phyloP scores from a whole-genome alignment of 2,329 filamentous ascomycete species.

The Diaporthe sp. region DNA sequence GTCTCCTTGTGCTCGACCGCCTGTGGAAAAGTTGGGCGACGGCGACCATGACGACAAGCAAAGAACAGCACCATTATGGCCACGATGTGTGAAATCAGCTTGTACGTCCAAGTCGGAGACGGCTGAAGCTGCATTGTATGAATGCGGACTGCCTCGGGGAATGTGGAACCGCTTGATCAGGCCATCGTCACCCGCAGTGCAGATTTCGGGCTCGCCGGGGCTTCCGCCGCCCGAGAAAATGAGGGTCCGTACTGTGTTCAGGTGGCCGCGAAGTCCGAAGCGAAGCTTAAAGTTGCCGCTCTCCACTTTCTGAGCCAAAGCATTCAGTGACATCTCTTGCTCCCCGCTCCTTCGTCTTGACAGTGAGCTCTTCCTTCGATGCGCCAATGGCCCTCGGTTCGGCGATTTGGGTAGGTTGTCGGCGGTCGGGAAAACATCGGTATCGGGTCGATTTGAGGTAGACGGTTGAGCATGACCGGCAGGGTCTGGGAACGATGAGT shows the following conservation, averaged over 20 bases:
- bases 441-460: constrained; percentile 79
- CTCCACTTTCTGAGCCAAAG: constrained; percentile 72
- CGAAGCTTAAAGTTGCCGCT: constrained; percentile 88
- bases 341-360: constrained; percentile 80
- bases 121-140: constrained; percentile 59
- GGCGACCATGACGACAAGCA: constrained; percentile 89
- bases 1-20: constrained; percentile 88
- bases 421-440: constrained; percentile 87
- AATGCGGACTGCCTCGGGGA: constrained; percentile 77
- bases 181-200: constrained; percentile 94
- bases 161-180: constrained; percentile 98
- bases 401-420: constrained; percentile 87
- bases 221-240: constrained; percentile 98
- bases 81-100: constrained; percentile 95
- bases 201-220: constrained; percentile 95
- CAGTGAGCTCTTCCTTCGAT: constrained; percentile 86
- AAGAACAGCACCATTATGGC: constrained; percentile 91
- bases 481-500: constrained; percentile 75
- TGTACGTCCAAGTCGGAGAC: constrained; percentile 89
- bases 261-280: constrained; percentile 90
- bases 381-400: constrained; percentile 74
- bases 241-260: constrained; percentile 93
- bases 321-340: constrained; percentile 68
- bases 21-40: constrained; percentile 88
- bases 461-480: constrained; percentile 60